phyloP scores from a whole-genome alignment of 1,139 yeast species.

The Blastobotrys niveus region DNA sequence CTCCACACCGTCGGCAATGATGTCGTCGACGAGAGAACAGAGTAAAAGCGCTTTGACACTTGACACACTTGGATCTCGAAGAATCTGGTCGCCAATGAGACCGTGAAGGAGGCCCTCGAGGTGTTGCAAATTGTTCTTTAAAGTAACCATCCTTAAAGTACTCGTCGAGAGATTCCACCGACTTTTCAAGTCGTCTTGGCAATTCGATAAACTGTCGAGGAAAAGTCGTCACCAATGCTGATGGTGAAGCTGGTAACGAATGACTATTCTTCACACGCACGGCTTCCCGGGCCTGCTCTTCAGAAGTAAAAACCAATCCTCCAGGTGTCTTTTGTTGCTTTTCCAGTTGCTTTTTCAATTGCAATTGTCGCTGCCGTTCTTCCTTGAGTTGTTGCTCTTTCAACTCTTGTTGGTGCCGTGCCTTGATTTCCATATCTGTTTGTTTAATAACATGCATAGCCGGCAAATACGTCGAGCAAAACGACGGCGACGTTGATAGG shows the following conservation, averaged over 20 bases:
- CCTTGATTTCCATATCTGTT: no score
- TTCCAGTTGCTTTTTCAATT: background rate
- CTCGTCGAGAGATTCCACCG: background rate
- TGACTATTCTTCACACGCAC: slow-evolving; percentile 11
- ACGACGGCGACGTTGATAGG: no score
- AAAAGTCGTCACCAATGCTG: background rate
- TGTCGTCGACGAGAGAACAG: slow-evolving; percentile 69
- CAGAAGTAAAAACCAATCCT: slow-evolving; percentile 8
- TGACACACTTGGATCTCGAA: slow-evolving; percentile 56
- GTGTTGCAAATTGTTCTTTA: background rate
- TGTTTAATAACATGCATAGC: slow-evolving; percentile 11
- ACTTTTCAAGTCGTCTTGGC: background rate
- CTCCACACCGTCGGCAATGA: slow-evolving; percentile 94
- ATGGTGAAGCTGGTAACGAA: slow-evolving; percentile 21
- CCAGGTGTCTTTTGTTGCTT: slow-evolving; percentile 1
- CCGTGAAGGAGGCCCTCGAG: slow-evolving; percentile 16
- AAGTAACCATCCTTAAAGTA: background rate
- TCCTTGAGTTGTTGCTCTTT: background rate
- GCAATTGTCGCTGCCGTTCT: background rate
- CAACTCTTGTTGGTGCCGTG: slow-evolving; percentile 1
- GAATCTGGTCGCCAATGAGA: slow-evolving; percentile 77
- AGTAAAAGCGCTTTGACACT: slow-evolving; percentile 44
- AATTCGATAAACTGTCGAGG: slow-evolving; percentile 16
- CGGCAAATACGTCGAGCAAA: slow-evolving; percentile 8
- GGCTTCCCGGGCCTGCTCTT: slow-evolving; percentile 12